Conservation (phyloP, 2,329 filamentous ascomycete species). For the Nectriaceae sp. region DNA sequence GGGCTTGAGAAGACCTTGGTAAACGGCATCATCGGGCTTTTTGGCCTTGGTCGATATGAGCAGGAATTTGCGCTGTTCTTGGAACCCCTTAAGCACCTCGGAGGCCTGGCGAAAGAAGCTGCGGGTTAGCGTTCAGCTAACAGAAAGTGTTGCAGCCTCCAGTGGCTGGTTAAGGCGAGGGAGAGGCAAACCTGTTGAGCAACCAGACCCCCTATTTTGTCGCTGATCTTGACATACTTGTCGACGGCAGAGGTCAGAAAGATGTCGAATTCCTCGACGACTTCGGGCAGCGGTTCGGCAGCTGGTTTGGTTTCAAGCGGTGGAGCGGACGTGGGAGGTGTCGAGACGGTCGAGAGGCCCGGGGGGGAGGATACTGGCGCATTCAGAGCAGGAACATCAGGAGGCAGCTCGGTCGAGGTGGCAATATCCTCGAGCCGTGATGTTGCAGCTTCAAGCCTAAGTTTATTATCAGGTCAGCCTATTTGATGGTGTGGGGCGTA, state of each 20-base stretch:
- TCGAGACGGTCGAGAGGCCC: constrained; percentile 31
- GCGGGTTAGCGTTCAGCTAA: neutral
- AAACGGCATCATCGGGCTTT: constrained; percentile 77
- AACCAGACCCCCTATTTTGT: constrained; percentile 74
- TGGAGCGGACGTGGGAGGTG: constrained; percentile 36
- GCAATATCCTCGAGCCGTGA: constrained; percentile 96
- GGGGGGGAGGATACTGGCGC: constrained; percentile 37
- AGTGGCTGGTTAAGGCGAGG: neutral
- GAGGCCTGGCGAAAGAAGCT: constrained; percentile 41
- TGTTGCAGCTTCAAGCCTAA: constrained; percentile 88
- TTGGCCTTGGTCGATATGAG: constrained; percentile 87
- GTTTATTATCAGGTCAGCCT: constrained; percentile 55
- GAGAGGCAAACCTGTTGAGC: constrained; percentile 69
- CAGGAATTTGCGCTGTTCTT: constrained; percentile 84
- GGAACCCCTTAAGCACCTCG: constrained; percentile 66
- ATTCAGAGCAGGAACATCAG: constrained; percentile 48
- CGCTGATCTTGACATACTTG: constrained; percentile 76
- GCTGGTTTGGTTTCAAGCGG: constrained; percentile 40
- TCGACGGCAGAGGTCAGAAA: constrained; percentile 74
- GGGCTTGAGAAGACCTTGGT: constrained; percentile 80
- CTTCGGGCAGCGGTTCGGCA: constrained; percentile 67
- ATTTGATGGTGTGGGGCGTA: neutral
- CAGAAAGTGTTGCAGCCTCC: neutral
- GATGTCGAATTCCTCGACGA: constrained; percentile 85
- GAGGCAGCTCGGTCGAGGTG: constrained; percentile 66